A percentile compares a stretch with the other conserved stretches of the same genome.
phyloP scores from a whole-genome alignment of 345 rosid genomes.

The Microcos paniculata region DNA sequence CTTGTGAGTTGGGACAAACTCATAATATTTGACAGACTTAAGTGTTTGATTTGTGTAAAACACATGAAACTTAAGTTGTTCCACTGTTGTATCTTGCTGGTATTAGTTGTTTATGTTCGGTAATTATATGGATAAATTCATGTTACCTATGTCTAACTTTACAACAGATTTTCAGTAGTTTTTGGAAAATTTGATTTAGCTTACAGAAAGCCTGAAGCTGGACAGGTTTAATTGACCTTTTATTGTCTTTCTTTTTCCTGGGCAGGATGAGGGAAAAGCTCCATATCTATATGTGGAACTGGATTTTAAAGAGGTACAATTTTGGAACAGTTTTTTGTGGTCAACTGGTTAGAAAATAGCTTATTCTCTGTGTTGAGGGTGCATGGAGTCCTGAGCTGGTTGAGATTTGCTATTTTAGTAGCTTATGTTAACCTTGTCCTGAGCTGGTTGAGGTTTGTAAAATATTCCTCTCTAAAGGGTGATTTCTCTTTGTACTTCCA shows the following conservation, averaged over 20 bases:
- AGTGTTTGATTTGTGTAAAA: background rate
- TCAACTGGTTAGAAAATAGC: slow-evolving; percentile 7
- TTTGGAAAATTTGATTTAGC: background rate
- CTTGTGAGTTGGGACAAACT: slow-evolving; percentile 8
- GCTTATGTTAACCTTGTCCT: background rate
- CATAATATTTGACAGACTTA: background rate
- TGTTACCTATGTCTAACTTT: background rate
- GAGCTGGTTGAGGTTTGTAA: too few relatives aligned
- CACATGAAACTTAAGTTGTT: background rate
- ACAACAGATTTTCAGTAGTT: background rate
- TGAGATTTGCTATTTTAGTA: background rate
- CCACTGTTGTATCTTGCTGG: background rate
- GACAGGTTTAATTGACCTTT: background rate
- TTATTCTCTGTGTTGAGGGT: background rate
- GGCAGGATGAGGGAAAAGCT: slow-evolving; percentile 83
- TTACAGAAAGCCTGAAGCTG: background rate
- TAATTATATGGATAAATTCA: background rate
- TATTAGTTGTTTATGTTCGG: background rate
- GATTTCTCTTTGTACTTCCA: slow-evolving; percentile 22
- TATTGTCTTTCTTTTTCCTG: slow-evolving; percentile 14
- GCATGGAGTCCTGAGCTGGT: background rate
- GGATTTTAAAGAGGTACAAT: slow-evolving; percentile 86
- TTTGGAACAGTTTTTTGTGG: slow-evolving; percentile 14
- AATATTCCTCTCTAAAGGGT: slow-evolving; percentile 27
- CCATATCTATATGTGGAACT: slow-evolving; percentile 86